phyloP scores from a whole-genome alignment of 2,329 filamentous ascomycete species.

The Juglanconis oblonga region DNA sequence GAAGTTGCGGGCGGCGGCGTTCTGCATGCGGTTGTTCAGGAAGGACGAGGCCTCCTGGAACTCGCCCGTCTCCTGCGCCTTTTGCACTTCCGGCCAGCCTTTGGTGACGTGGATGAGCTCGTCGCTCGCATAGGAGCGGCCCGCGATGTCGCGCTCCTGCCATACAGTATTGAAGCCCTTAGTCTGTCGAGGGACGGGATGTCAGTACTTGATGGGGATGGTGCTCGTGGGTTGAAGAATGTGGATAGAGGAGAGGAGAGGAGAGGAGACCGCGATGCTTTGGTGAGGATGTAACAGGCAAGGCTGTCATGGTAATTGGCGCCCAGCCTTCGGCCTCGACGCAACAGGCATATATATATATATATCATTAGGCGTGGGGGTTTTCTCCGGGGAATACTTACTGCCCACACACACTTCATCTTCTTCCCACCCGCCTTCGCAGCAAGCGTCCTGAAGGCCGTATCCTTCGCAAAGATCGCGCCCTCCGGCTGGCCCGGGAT shows the following conservation, averaged over 20 bases:
- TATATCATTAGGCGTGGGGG: not conserved
- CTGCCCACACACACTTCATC: constrained; percentile 18
- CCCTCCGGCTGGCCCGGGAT: constrained; percentile 16
- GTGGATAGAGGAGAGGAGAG: not conserved
- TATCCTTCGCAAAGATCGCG: constrained; percentile 15
- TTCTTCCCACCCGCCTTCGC: constrained; percentile 15
- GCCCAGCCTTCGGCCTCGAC: no score
- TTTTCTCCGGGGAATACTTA: not conserved
- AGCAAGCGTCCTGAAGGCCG: constrained; percentile 16
- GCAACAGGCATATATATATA: not conserved
- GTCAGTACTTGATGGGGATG: constrained; percentile 31
- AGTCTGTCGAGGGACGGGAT: constrained; percentile 19
- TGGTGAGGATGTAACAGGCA: no score
- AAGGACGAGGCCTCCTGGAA: constrained; percentile 44
- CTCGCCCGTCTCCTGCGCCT: constrained; percentile 34
- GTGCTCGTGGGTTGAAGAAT: constrained; percentile 24
- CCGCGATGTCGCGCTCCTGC: constrained; percentile 43
- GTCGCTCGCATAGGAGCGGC: constrained; percentile 58
- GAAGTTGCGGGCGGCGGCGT: constrained; percentile 38
- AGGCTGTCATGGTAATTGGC: not conserved
- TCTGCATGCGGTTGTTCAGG: constrained; percentile 51
- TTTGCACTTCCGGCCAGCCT: constrained; percentile 15
- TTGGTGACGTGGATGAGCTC: constrained; percentile 38
- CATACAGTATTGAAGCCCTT: constrained; percentile 24
- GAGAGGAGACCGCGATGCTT: not conserved